A percentile compares a stretch with the other conserved stretches of the same genome.
Evolutionary conservation across 2,329 filamentous ascomycete genomes (phyloP).

Genomic region (Pseudogymnoascus sp.): DNA sequence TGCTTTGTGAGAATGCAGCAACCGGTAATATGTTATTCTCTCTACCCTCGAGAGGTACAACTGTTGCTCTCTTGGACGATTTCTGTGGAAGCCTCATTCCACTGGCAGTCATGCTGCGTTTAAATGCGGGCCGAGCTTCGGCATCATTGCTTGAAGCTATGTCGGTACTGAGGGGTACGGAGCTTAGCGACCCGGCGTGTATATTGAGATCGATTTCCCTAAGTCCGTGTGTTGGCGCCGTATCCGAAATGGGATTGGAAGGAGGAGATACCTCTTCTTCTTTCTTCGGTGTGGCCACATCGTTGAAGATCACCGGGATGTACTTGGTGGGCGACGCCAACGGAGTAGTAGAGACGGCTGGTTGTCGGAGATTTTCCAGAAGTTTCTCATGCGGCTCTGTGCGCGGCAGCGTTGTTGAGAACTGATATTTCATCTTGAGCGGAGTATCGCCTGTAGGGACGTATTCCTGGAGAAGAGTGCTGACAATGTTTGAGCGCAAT

Average conservation of each 20-base stretch:
- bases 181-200: conserved; percentile 33
- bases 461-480: conserved; percentile 68
- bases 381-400: conserved; percentile 59
- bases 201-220: conserved; percentile 43
- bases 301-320: conserved; percentile 32
- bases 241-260: conserved; percentile 15
- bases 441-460: conserved; percentile 80
- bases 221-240: conserved; percentile 35
- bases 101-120: conserved; percentile 22
- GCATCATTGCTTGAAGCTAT: not conserved
- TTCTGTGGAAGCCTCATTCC: conserved; percentile 39
- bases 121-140: conserved; percentile 14
- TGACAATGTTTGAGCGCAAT: conserved; percentile 62
- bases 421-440: conserved; percentile 72
- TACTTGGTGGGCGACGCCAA: conserved; percentile 23
- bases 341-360: conserved; percentile 26
- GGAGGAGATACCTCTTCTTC: conserved; percentile 7
- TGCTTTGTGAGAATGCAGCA: conserved; percentile 20
- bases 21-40: conserved; percentile 34
- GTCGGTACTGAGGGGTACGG: not conserved
- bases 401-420: conserved; percentile 68
- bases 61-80: conserved; percentile 31
- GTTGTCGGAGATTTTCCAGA: conserved; percentile 42
- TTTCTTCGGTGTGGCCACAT: conserved; percentile 21
- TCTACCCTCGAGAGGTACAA: conserved; percentile 36